phyloP scores from a whole-genome alignment of 116 monocot species.

The Posidonia oceanica region DNA sequence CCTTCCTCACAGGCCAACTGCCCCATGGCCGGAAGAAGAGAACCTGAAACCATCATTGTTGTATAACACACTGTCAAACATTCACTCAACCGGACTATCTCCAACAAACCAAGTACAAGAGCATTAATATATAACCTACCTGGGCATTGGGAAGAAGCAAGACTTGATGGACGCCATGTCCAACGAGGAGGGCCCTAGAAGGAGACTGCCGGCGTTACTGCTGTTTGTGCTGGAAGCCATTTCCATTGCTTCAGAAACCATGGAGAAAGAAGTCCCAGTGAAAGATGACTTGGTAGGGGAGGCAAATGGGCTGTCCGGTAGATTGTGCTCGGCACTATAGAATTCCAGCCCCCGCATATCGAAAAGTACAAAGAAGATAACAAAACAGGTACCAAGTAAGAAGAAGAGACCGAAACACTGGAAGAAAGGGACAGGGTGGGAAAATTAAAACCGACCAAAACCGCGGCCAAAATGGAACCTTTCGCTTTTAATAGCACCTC shows the following conservation, averaged over 20 bases:
- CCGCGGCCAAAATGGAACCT: not conserved
- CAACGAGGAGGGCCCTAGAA: conserved; percentile 27
- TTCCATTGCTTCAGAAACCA: conserved; percentile 11
- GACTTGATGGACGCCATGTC: conserved; percentile 65
- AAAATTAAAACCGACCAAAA: not conserved
- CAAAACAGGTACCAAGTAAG: not conserved
- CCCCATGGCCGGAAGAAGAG: conserved; percentile 68
- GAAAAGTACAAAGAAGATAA: not conserved
- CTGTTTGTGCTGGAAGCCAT: conserved; percentile 10
- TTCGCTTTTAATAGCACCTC: too few species aligned
- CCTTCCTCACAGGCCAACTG: conserved; percentile 48
- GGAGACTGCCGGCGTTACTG: conserved; percentile 2
- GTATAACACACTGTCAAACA: not conserved
- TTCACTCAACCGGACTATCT: not conserved
- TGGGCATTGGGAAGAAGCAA: conserved; percentile 70
- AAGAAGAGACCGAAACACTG: too few species aligned
- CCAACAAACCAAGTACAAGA: too few species aligned
- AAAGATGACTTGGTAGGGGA: conserved; percentile 63
- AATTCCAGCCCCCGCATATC: not conserved
- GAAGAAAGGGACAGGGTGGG: not conserved
- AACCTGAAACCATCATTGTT: conserved; percentile 28
- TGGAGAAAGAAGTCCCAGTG: conserved; percentile 11
- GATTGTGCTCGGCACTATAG: conserved; percentile 59
- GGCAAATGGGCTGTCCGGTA: conserved; percentile 90
- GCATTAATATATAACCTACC: conserved; percentile 17